phyloP scores from a whole-genome alignment of 257 asterid species.

The Gentiana macrophylla region DNA sequence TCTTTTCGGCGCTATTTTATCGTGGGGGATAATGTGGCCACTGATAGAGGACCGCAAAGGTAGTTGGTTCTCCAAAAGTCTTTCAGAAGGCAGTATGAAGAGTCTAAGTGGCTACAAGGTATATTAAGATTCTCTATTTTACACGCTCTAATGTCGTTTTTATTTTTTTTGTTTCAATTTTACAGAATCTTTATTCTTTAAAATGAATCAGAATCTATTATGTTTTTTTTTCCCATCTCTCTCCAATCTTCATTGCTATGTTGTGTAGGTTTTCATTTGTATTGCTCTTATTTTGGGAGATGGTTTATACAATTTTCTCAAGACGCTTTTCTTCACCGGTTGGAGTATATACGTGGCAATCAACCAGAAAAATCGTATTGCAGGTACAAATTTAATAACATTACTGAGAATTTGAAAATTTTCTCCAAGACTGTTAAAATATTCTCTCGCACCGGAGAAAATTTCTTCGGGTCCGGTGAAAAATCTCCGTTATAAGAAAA shows the following conservation, averaged over 20 bases:
- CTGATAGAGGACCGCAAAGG: constrained; percentile 31
- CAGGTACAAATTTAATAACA: constrained; percentile 20
- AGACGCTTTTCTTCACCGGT: constrained; percentile 46
- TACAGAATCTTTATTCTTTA: too few relatives aligned
- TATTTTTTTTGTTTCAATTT: not conserved
- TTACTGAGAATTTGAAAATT: too few relatives aligned
- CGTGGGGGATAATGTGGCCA: constrained; percentile 57
- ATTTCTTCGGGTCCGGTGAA: too few relatives aligned
- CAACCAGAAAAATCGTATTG: constrained; percentile 24
- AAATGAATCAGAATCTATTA: not conserved
- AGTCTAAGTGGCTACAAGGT: constrained; percentile 49
- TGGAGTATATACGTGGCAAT: constrained; percentile 35
- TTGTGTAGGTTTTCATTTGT: constrained; percentile 67
- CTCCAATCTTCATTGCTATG: not conserved
- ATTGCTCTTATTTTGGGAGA: constrained; percentile 85
- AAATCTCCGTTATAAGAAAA: too few relatives aligned
- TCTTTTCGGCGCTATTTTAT: constrained; percentile 42
- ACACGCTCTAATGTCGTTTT: too few relatives aligned
- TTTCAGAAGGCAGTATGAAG: constrained; percentile 37
- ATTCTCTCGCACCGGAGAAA: too few relatives aligned
- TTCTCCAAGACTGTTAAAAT: too few relatives aligned
- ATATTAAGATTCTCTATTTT: not conserved
- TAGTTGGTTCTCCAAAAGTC: constrained; percentile 27
- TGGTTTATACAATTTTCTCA: constrained; percentile 72
- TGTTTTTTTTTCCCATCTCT: not conserved